Evolutionary conservation across 2,329 filamentous ascomycete species (phyloP), one percentile per base, ranked within the genome.

Genomic region (Fusarium succisae): DNA sequence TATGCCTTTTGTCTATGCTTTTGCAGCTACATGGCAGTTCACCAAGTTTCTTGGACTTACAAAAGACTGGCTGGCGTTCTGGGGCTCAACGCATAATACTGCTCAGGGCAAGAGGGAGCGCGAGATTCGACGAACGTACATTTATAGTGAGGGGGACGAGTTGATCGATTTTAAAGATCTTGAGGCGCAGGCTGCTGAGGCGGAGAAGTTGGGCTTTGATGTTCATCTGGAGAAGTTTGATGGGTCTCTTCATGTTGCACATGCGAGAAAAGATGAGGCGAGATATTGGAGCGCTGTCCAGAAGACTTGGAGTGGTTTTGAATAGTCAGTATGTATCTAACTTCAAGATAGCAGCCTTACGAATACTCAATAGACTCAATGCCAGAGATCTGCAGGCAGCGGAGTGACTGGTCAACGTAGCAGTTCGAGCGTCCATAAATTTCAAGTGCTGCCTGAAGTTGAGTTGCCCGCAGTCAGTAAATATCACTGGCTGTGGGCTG

Each of bases 121-220:
- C 3, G 70, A 73, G 22, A n/a, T 62, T 30, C 69, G 69, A 3
- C 65, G 69, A 2, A 57, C 65, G 0, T 73, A 70, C 10, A 66
- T 73, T 5, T 73, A 73, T n/a, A 73, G 70, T 13, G 51, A 66
- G 11, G 53, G 12, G 1, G 69, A 72, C 17, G 41, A 53, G 17
- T 22, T 73, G 9, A 28, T 73, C 2, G 10, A 38, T 2, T 30
- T 56, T 38, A 20, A 13, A 15, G 51, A 64, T 6, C 13, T 73
- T 0, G 59, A 73, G 26, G n/a, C 13, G 0, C 65, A 65, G 6
- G 69, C 65, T 14, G 8, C 38, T 20, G 24, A 66, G 8, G 66
- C 70, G 4, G 56, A 22, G 44, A 50, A 39, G 10, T 1, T 47
- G 8, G 62, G 70, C 0, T 74, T 50, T 3, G 17, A 50, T 26